A percentile compares a stretch with the other conserved stretches of the same genome.
phyloP scores from a whole-genome alignment of 1,284 basidiomycete species.

The Cutaneotrichosporon sp. region DNA sequence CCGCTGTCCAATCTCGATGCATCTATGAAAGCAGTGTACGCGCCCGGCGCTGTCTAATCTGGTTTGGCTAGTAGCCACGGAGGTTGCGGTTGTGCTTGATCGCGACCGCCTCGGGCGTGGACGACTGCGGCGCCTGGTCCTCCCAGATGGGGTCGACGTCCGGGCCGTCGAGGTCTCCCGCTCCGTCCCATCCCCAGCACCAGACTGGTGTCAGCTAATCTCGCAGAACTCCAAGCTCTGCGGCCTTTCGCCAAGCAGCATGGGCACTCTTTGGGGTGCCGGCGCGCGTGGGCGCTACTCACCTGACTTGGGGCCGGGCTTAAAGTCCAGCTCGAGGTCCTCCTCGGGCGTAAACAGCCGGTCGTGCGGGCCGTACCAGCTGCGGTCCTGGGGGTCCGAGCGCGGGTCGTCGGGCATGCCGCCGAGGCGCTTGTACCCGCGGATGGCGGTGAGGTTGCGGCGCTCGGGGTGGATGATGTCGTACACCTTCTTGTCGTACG shows the following conservation, averaged over 20 bases:
- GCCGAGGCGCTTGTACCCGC: conserved; percentile 84
- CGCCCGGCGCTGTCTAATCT: background rate
- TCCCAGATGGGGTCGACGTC: conserved; percentile 96
- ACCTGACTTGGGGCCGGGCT: conserved; percentile 83
- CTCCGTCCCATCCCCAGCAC: conserved; percentile 99
- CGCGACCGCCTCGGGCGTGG: conserved; percentile 62
- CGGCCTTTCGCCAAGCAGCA: too few relatives aligned
- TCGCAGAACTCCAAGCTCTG: too few relatives aligned
- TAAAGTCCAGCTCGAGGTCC: conserved; percentile 70
- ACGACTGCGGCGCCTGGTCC: conserved; percentile 69
- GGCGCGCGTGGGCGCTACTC: conserved; percentile 46
- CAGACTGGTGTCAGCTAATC: conserved; percentile 63
- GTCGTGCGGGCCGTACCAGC: conserved; percentile 93
- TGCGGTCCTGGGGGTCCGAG: conserved; percentile 89
- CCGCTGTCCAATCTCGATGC: conserved; percentile 20
- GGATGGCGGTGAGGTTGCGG: conserved; percentile 87
- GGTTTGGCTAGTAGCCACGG: conserved; percentile 18
- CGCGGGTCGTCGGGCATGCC: conserved; percentile 90
- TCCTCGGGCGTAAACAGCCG: conserved; percentile 87
- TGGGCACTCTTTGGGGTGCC: too few relatives aligned
- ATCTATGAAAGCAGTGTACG: conserved; percentile 16
- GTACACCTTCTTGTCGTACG: conserved; percentile 90
- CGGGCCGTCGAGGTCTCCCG: conserved; percentile 89
- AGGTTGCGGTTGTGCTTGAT: conserved; percentile 71
- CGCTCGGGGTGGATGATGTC: conserved; percentile 87